phyloP scores from a whole-genome alignment of 306 rosid species.

The Phaseolus lunatus region DNA sequence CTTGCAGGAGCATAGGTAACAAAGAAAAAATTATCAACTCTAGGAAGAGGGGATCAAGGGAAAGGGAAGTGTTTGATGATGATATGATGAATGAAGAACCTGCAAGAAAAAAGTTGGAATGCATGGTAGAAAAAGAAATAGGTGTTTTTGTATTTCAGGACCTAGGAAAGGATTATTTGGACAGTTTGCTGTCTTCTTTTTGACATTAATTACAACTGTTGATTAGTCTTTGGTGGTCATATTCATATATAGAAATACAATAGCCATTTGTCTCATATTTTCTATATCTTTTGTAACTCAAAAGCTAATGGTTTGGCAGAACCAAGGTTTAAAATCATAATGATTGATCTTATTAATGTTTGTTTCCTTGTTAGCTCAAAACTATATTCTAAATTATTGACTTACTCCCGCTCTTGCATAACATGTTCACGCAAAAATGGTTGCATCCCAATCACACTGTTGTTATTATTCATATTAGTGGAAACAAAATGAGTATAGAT shows the following conservation, averaged over 20 bases:
- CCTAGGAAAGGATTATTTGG: slow-evolving; percentile 85
- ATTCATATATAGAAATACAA: background rate
- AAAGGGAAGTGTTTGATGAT: slow-evolving; percentile 50
- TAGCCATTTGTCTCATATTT: background rate
- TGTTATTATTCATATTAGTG: too few relatives aligned
- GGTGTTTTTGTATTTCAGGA: slow-evolving; percentile 82
- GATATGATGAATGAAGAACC: slow-evolving; percentile 51
- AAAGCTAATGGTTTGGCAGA: background rate
- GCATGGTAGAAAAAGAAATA: slow-evolving; percentile 48
- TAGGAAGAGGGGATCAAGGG: slow-evolving; percentile 52
- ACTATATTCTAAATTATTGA: background rate
- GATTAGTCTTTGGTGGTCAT: background rate
- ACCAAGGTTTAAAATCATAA: background rate
- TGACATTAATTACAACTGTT: slow-evolving; percentile 41
- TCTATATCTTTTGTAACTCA: slow-evolving; percentile 27
- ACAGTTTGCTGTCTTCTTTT: slow-evolving; percentile 71
- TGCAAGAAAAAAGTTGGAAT: slow-evolving; percentile 49
- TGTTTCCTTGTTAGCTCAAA: background rate
- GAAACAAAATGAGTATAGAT: too few relatives aligned
- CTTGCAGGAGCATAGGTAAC: slow-evolving; percentile 11
- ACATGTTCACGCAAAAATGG: too few relatives aligned
- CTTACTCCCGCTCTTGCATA: too few relatives aligned
- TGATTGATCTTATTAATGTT: background rate
- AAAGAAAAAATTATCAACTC: slow-evolving; percentile 35
- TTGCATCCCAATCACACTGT: too few relatives aligned